Percentiles rank a stretch among this genome's conserved stretches.
Conservation (phyloP, 2,329 filamentous ascomycete species). For the Exophiala viscosa region DNA sequence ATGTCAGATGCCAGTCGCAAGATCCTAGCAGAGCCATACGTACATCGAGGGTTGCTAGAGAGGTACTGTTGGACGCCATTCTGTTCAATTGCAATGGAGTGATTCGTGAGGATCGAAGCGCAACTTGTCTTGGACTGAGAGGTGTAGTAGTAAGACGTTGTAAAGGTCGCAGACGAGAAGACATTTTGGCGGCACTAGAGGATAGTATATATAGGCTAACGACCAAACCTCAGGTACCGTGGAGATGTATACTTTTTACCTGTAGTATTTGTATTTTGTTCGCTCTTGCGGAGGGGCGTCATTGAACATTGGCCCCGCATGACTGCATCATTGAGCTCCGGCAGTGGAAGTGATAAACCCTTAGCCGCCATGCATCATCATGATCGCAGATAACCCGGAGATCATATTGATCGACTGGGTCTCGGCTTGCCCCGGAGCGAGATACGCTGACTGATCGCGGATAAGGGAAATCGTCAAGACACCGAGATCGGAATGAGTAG, state of each 20-base stretch:
- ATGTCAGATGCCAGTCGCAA: constrained; percentile 16
- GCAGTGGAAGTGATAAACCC: not conserved
- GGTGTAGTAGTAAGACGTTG: constrained; percentile 15
- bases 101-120: not conserved
- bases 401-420: not conserved
- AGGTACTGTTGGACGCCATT: constrained; percentile 33
- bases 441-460: too few species aligned
- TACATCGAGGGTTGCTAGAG: constrained; percentile 45
- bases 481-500: too few species aligned
- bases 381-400: not conserved
- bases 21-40: constrained; percentile 27
- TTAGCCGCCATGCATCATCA: constrained; percentile 8
- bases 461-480: too few species aligned
- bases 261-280: constrained; percentile 12
- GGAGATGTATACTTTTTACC: constrained; percentile 15
- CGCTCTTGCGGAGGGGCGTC: constrained; percentile 12
- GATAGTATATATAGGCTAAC: constrained; percentile 15
- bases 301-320: constrained; percentile 16
- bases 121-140: constrained; percentile 7
- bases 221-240: constrained; percentile 5
- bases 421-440: not conserved
- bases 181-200: constrained; percentile 11
- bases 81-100: constrained; percentile 8
- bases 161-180: constrained; percentile 11
- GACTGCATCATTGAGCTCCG: constrained; percentile 1